A percentile compares a stretch with the other conserved stretches of the same genome.
Evolutionary conservation across 2,329 filamentous ascomycete genomes (phyloP).

Genomic region (Sarocladium oryzae): DNA sequence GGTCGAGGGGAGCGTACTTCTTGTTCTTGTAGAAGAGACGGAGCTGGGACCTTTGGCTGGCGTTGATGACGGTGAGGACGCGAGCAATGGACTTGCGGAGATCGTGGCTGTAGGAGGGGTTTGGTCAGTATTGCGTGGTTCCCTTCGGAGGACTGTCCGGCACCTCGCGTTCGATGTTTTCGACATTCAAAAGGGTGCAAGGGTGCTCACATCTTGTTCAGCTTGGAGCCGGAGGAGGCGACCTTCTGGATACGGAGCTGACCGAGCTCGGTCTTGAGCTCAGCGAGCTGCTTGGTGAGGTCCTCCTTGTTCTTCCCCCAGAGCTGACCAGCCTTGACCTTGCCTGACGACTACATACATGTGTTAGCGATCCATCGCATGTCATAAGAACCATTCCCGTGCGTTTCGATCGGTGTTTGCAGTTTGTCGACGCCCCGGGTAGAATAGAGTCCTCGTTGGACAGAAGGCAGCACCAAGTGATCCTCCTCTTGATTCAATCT

Average conservation of each 20-base stretch:
- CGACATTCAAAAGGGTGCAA: slow-evolving; percentile 1
- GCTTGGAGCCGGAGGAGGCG: slow-evolving; percentile 87
- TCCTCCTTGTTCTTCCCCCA: slow-evolving; percentile 99
- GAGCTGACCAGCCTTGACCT: slow-evolving; percentile 93
- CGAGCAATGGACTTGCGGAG: slow-evolving; percentile 99
- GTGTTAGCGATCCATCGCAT: slow-evolving; percentile 8
- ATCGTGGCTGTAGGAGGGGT: slow-evolving; percentile 67
- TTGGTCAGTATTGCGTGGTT: slow-evolving; percentile 15
- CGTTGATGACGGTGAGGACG: slow-evolving; percentile 98
- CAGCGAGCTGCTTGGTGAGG: slow-evolving; percentile 86
- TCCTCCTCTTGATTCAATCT: background rate
- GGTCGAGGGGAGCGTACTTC: slow-evolving; percentile 98
- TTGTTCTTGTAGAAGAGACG: slow-evolving; percentile 99
- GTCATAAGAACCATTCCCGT: background rate
- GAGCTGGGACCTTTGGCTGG: slow-evolving; percentile 96
- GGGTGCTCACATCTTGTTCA: slow-evolving; percentile 83
- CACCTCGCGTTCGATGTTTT: too few relatives aligned
- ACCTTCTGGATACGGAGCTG: slow-evolving; percentile 99
- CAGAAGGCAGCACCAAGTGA: background rate
- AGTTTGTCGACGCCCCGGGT: background rate
- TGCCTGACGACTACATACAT: slow-evolving; percentile 37
- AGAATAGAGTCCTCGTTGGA: background rate
- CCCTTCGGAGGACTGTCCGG: too few relatives aligned
- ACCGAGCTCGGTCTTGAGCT: slow-evolving; percentile 94
- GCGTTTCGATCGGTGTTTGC: slow-evolving; percentile 2